A percentile compares a stretch with the other conserved stretches of the same genome.
Evolutionary conservation across 805 yeast genomes (phyloP).

Genomic region (Yarrowia keelungensis): DNA sequence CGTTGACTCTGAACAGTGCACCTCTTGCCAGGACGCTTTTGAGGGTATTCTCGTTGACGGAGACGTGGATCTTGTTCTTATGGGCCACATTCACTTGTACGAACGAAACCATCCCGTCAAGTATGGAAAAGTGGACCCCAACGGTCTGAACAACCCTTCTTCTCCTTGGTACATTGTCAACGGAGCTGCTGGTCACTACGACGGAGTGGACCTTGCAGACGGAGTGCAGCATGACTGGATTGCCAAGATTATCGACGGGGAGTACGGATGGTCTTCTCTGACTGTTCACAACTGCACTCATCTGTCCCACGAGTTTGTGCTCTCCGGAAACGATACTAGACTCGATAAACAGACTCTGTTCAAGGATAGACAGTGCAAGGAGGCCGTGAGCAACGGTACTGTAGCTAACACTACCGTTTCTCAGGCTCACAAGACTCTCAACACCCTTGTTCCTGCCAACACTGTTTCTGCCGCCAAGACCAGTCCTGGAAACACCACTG

Average conservation of each 20-base stretch:
- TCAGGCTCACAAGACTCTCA: too few species aligned
- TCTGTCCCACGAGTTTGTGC: slow-evolving; percentile 47
- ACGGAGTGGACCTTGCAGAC: slow-evolving; percentile 45
- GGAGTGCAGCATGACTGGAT: slow-evolving; percentile 29
- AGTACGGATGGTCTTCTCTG: slow-evolving; percentile 47
- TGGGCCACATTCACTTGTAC: slow-evolving; percentile 46
- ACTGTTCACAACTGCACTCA: slow-evolving; percentile 49
- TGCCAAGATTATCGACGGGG: slow-evolving; percentile 24
- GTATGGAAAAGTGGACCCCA: slow-evolving; percentile 45
- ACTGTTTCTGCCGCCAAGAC: too few species aligned
- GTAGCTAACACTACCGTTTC: too few species aligned
- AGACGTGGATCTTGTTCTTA: slow-evolving; percentile 45
- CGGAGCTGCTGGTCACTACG: slow-evolving; percentile 49
- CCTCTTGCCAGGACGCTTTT: slow-evolving; percentile 44
- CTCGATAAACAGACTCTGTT: slow-evolving; percentile 47
- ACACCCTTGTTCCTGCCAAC: too few species aligned
- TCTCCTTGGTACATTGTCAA: slow-evolving; percentile 49
- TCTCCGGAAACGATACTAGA: slow-evolving; percentile 44
- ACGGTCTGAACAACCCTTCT: slow-evolving; percentile 46
- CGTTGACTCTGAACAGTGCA: slow-evolving; percentile 44
- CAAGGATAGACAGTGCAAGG: slow-evolving; percentile 42
- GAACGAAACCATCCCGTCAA: slow-evolving; percentile 44
- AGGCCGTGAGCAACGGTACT: too few species aligned
- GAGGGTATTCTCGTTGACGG: slow-evolving; percentile 43
- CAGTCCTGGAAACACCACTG: too few species aligned